phyloP scores from a whole-genome alignment of 2,329 filamentous ascomycete genomes.

The Aspergillus alliaceus region DNA sequence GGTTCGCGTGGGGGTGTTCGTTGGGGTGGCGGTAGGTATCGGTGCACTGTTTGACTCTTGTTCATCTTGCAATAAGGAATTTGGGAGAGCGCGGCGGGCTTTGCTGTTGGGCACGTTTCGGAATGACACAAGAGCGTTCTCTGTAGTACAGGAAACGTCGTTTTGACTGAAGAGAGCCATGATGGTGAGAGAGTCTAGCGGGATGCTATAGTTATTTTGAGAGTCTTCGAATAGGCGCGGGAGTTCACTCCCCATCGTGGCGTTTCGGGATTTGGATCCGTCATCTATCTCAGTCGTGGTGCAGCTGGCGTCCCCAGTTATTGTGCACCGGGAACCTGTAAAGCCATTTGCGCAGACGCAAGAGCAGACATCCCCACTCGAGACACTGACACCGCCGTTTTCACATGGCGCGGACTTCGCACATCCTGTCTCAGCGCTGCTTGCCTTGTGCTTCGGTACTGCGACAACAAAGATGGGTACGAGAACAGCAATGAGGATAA shows the following conservation, averaged over 20 bases:
- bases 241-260: slow-evolving; percentile 78
- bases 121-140: slow-evolving; percentile 88
- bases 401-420: slow-evolving; percentile 63
- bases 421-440: slow-evolving; percentile 46
- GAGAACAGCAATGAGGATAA: slow-evolving; percentile 78
- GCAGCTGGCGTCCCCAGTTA: slow-evolving; percentile 53
- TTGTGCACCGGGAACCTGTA: slow-evolving; percentile 62
- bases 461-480: slow-evolving; percentile 70
- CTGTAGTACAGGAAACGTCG: slow-evolving; percentile 75
- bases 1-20: slow-evolving; percentile 14
- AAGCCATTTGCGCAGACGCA: slow-evolving; percentile 91
- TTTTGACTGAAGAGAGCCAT: slow-evolving; percentile 73
- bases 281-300: slow-evolving; percentile 50
- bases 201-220: slow-evolving; percentile 69
- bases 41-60: not conserved
- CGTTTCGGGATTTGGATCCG: slow-evolving; percentile 53
- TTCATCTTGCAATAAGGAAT: slow-evolving; percentile 2
- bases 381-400: slow-evolving; percentile 78
- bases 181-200: slow-evolving; percentile 68
- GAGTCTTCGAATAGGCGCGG: slow-evolving; percentile 70
- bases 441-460: slow-evolving; percentile 50
- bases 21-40: slow-evolving; percentile 7
- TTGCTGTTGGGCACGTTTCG: slow-evolving; percentile 51
- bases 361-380: slow-evolving; percentile 68
- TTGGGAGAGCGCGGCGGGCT: slow-evolving; percentile 24